Conservation (phyloP, 2,329 filamentous ascomycete genomes). For the Apiospora marii region DNA sequence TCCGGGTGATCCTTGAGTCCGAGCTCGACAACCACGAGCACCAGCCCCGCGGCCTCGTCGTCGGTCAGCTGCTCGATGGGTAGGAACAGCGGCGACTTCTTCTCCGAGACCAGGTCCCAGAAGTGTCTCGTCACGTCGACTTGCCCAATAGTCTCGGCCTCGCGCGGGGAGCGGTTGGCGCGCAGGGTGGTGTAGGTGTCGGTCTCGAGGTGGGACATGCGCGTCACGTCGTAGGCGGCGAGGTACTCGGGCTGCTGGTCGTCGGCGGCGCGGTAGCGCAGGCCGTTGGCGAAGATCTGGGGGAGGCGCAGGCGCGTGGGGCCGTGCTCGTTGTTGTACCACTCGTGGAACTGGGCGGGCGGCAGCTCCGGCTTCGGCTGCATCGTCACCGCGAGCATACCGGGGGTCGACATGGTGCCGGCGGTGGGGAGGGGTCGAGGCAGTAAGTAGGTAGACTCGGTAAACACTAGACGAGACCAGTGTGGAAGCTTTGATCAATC, state of each 20-base stretch:
- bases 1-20: slow-evolving; percentile 57
- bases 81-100: slow-evolving; percentile 63
- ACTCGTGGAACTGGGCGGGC: slow-evolving; percentile 80
- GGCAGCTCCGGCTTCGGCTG: slow-evolving; percentile 74
- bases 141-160: slow-evolving; percentile 61
- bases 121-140: slow-evolving; percentile 74
- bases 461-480: not conserved
- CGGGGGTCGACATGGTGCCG: slow-evolving; percentile 57
- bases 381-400: slow-evolving; percentile 88
- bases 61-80: slow-evolving; percentile 67
- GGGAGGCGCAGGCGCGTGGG: slow-evolving; percentile 80
- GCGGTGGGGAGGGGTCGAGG: not conserved
- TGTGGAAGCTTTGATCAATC: not conserved
- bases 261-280: slow-evolving; percentile 78
- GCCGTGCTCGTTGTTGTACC: slow-evolving; percentile 95
- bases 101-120: slow-evolving; percentile 70
- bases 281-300: slow-evolving; percentile 77
- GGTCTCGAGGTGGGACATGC: slow-evolving; percentile 74
- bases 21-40: slow-evolving; percentile 69
- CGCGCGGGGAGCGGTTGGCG: slow-evolving; percentile 61
- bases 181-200: slow-evolving; percentile 74
- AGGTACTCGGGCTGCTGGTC: slow-evolving; percentile 71
- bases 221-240: slow-evolving; percentile 82
- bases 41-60: slow-evolving; percentile 64
- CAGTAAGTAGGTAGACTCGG: not conserved